Base-by-base conservation (phyloP, 139 green algal species). In the Desmodesmus armatus region DNA sequence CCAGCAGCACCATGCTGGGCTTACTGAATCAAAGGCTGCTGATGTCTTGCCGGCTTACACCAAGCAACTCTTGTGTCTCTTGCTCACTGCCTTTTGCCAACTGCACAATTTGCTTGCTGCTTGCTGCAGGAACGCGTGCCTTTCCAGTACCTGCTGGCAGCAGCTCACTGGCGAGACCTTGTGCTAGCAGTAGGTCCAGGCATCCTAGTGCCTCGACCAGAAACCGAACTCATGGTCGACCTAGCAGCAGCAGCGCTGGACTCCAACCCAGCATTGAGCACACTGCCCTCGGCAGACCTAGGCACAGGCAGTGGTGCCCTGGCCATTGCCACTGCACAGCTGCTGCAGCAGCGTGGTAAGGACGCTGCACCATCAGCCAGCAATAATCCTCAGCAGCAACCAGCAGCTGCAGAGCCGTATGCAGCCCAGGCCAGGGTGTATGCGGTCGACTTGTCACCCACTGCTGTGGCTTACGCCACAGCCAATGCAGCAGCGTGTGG, bases 301-400 rank as follows among this genome's bases (percentile, higher is more conserved):
- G 97, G 96, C 3, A 98, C 97, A 0, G 96, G 96, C 82, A 98
- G 93, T 73, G 96, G 96, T 0, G 97, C 95, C 0, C 92, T 99
- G 40, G 95, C 95, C 0, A 87, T 98, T 0, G 91, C 80, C 0
- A 53, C 98, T 37, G 96, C 94, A 3, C 62, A 85, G 37, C 81
- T 98, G 39, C 87, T 89, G 29, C 53, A 72, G 62, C 77, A 73
- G 75, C 47, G 47, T 40, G 44, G 5, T 31, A 31, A 23, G 33
- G 23, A 62, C 85, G 40, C 82, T 98, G 40, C 88, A 87, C 11
- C 49, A 75, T 33, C 72, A 51, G 40, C 39, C 5, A 41, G 47
- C 43, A 51, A n/a, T n/a, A n/a, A n/a, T n/a, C n/a, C n/a, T n/a
- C 71, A 47, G 23, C 69, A 55, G 40, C 44, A 67, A 39, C 43